Evolutionary conservation across 768 basidiomycete genomes (phyloP).

Genomic region (Phlebiopsis flavidoalba): DNA sequence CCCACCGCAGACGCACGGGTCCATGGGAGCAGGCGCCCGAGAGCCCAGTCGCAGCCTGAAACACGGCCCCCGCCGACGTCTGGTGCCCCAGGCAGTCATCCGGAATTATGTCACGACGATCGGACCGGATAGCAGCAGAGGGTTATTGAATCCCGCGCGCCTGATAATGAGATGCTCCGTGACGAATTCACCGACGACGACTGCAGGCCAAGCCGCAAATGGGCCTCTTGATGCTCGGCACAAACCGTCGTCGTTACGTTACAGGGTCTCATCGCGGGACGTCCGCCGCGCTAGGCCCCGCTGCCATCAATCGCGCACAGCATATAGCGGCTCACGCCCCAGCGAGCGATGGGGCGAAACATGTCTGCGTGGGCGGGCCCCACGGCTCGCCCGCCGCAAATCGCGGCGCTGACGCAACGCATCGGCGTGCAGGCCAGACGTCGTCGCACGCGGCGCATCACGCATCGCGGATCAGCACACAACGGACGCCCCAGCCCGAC

Average conservation of each 20-base stretch:
- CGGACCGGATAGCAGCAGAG: not conserved
- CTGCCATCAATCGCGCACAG: too few species aligned
- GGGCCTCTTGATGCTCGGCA: not conserved
- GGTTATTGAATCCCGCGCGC: not conserved
- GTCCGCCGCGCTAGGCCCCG: too few species aligned
- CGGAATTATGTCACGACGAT: not conserved
- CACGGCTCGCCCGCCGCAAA: too few species aligned
- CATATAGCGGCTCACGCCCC: too few species aligned
- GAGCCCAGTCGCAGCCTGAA: not conserved
- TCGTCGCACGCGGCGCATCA: too few species aligned
- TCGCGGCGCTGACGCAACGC: too few species aligned
- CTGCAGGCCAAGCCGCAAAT: not conserved
- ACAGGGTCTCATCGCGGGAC: not conserved
- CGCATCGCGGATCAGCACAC: too few species aligned
- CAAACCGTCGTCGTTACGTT: slow-evolving; percentile 3
- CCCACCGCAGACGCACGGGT: not conserved
- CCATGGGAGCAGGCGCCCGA: not conserved
- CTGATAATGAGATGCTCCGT: slow-evolving; percentile 6
- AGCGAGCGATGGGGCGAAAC: too few species aligned
- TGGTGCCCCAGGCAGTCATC: too few species aligned
- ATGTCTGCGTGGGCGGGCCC: too few species aligned
- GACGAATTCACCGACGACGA: slow-evolving; percentile 5
- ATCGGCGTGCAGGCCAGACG: too few species aligned
- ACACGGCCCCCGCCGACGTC: not conserved
- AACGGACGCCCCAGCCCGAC: too few species aligned